These are phyloP conservation scores for Dalbergia oliveri DNA, from an alignment of 306 rosid species.

Conservation along the genomic window DNA sequence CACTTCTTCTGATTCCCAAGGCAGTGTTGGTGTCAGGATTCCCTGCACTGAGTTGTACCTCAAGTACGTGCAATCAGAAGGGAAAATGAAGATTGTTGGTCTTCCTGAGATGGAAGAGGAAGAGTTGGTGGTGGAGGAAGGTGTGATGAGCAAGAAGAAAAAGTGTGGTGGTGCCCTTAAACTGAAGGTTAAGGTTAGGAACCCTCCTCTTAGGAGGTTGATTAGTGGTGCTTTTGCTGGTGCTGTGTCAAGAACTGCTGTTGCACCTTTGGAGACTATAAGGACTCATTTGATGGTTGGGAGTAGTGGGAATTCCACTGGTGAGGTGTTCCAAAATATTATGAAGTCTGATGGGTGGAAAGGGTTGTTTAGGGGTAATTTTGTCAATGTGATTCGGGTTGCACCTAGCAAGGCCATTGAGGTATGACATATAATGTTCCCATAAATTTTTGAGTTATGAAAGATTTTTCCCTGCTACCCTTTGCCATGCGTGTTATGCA, in stretches of 20 bases:
- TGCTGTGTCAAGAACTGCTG: slow-evolving; percentile 84
- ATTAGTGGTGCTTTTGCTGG: slow-evolving; percentile 93
- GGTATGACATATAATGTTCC: slow-evolving; percentile 50
- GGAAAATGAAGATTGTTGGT: slow-evolving; percentile 63
- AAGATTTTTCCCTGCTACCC: neutral
- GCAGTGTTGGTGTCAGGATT: slow-evolving; percentile 60
- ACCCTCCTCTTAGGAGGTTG: slow-evolving; percentile 83
- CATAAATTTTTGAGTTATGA: neutral
- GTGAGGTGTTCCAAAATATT: slow-evolving; percentile 76
- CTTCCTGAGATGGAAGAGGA: slow-evolving; percentile 43
- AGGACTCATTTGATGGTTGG: slow-evolving; percentile 99
- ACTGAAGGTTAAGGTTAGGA: slow-evolving; percentile 68
- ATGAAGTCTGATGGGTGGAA: slow-evolving; percentile 94
- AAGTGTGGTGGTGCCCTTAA: slow-evolving; percentile 60
- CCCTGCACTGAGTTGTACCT: slow-evolving; percentile 66
- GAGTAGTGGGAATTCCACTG: slow-evolving; percentile 74
- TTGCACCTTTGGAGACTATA: slow-evolving; percentile 98
- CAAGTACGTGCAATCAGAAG: slow-evolving; percentile 65
- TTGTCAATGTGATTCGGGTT: slow-evolving; percentile 92
- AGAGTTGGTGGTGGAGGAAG: slow-evolving; percentile 47
- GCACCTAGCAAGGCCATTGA: slow-evolving; percentile 99
- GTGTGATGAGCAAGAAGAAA: slow-evolving; percentile 47
- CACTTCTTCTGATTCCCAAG: slow-evolving; percentile 58
- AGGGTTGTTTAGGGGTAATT: slow-evolving; percentile 91
- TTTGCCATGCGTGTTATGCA: neutral